Conservation (phyloP, 331 rosid genomes). For the Saraca asoca region DNA sequence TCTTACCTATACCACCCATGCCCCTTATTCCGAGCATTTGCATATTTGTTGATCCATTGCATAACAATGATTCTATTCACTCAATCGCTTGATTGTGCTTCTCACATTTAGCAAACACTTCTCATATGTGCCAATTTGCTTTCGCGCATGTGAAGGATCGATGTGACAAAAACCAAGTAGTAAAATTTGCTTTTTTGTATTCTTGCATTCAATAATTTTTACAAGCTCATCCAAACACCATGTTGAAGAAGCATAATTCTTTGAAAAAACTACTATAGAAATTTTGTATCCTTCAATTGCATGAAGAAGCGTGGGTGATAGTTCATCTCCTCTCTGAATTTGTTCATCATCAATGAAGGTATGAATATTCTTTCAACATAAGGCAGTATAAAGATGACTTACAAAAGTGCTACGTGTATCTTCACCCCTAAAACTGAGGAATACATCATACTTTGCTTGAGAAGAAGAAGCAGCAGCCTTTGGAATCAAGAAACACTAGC, state of each 20-base stretch:
- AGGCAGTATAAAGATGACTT: too few species aligned
- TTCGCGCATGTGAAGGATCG: background rate
- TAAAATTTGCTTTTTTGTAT: background rate
- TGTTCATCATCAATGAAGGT: background rate
- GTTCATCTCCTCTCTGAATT: background rate
- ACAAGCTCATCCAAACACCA: background rate
- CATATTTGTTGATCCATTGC: background rate
- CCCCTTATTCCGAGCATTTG: background rate
- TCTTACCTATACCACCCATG: background rate
- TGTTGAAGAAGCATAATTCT: too few species aligned
- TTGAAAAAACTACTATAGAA: background rate
- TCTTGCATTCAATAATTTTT: background rate
- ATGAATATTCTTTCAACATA: too few species aligned
- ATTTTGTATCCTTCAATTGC: background rate
- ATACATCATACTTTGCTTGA: too few species aligned
- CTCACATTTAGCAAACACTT: background rate
- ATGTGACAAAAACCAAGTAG: background rate
- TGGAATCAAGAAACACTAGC: too few species aligned
- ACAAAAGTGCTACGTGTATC: too few species aligned
- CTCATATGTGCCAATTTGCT: background rate
- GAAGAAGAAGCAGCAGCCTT: too few species aligned
- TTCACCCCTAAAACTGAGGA: too few species aligned
- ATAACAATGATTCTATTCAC: background rate
- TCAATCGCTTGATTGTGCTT: background rate
- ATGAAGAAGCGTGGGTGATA: background rate